Base-by-base conservation (phyloP, 2,329 filamentous ascomycete genomes). In the Neophaeococcomyces mojaviensis region DNA sequence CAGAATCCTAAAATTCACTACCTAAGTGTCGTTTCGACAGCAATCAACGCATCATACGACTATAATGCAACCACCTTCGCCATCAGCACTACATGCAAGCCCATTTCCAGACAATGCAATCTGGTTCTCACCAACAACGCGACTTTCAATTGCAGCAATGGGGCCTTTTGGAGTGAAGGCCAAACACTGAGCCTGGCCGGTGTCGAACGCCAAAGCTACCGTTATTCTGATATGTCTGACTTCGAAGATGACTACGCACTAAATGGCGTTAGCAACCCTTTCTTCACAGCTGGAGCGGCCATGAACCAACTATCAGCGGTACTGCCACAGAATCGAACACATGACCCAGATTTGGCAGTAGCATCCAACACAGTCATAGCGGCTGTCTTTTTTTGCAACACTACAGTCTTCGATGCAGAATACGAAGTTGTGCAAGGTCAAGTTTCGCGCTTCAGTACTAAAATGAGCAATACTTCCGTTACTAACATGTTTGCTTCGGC, bases 381-480 rank as follows among this genome's bases (percentile, higher is more conserved):
- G 2, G 45, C 49, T 15, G 36, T 58, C 3, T 33, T 60, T 1
- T 49, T 49, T 3, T 60, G 56, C 49, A 48, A 49, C 10, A 48
- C 50, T 8, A 58, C 54, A 1, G 37, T 55, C 2, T 59, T 55
- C 34, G 52, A 59, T 12, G 47, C 58, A 15, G 37, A 48, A 15
- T 60, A 59, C 37, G 44, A 49, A 24, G 46, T 39, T 2, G 31
- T 57, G 20, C 52, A 58, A 30, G 47, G 50, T 16, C 47, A 37
- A 15, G 19, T 55, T 7, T 46, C 41, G 3, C 52, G 52, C 4
- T 51, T 55, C 18, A 26, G 31, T 2, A 35, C 49, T 2, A 50
- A 26, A 2, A 18, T 28, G 1, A 54, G 49, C 40, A 54, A 55
- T 28, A 50, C 41, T 3, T 54, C 51, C 4, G 46, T 49, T 37